Percentiles rank a stretch among this genome's conserved stretches.
These are phyloP conservation scores for Loxodes magnus DNA, from an alignment of 73 alveolate genomes.

Conservation along the genomic window DNA sequence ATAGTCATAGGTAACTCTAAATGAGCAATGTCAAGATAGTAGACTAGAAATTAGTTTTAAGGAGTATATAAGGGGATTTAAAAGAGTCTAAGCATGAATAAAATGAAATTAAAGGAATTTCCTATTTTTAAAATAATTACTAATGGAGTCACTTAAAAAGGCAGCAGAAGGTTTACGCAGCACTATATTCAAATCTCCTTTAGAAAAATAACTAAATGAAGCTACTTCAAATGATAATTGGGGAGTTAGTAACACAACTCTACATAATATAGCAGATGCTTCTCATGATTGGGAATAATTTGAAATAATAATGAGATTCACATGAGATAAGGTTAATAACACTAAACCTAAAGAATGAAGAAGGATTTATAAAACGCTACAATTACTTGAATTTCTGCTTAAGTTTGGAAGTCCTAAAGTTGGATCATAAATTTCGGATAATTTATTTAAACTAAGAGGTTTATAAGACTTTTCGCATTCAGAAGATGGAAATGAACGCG, in stretches of 20 bases:
- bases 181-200: constrained; percentile 10
- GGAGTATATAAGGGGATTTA: too few relatives aligned
- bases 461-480: constrained; percentile 31
- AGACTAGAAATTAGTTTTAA: too few relatives aligned
- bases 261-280: constrained; percentile 43
- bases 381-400: constrained; percentile 31
- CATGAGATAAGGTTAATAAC: constrained; percentile 26
- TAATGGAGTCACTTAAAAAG: constrained; percentile 5
- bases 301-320: constrained; percentile 32
- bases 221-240: constrained; percentile 46
- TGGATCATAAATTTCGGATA: constrained; percentile 33
- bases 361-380: constrained; percentile 37
- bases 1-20: too few relatives aligned
- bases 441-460: constrained; percentile 26
- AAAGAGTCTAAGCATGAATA: too few relatives aligned
- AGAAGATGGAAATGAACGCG: constrained; percentile 28
- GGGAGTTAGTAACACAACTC: constrained; percentile 37
- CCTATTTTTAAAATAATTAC: too few relatives aligned
- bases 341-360: constrained; percentile 58
- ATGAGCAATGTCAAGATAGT: too few relatives aligned
- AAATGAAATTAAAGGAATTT: too few relatives aligned
- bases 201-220: constrained; percentile 28
- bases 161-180: neutral
- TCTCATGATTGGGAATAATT: constrained; percentile 30
- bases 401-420: constrained; percentile 46